Evolutionary conservation across 495 filamentous ascomycete species (phyloP).

Genomic region (Xylaria intraflava): DNA sequence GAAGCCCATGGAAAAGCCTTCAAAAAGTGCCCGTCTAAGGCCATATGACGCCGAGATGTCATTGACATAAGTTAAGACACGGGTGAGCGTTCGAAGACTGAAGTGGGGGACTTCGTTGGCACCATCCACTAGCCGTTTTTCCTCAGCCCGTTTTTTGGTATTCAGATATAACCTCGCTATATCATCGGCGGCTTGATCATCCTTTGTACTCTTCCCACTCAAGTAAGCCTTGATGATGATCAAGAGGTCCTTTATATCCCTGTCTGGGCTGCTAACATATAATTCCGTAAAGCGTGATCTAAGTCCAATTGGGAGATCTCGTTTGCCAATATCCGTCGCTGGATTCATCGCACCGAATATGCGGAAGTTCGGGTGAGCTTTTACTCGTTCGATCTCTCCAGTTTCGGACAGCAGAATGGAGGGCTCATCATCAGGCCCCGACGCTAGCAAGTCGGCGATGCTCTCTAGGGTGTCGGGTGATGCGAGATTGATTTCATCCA

Average conservation of each 20-base stretch:
- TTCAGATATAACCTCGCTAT: constrained; percentile 80
- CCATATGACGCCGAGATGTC: constrained; percentile 81
- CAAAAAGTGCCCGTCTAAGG: constrained; percentile 79
- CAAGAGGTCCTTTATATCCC: constrained; percentile 71
- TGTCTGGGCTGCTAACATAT: constrained; percentile 84
- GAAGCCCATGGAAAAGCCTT: constrained; percentile 99
- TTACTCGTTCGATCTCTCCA: constrained; percentile 79
- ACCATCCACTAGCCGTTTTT: constrained; percentile 83
- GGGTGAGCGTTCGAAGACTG: constrained; percentile 89
- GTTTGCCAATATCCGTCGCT: constrained; percentile 93
- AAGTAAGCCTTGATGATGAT: constrained; percentile 83
- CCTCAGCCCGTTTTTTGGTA: constrained; percentile 71
- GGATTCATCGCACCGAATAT: constrained; percentile 99
- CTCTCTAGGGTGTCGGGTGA: constrained; percentile 91
- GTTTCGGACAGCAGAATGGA: constrained; percentile 87
- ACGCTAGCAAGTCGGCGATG: constrained; percentile 75
- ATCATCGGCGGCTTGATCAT: constrained; percentile 62
- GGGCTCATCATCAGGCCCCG: constrained; percentile 56
- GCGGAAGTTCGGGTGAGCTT: constrained; percentile 86
- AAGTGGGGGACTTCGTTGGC: constrained; percentile 92
- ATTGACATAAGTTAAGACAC: constrained; percentile 76
- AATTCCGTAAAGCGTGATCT: constrained; percentile 88
- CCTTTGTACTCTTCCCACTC: constrained; percentile 55
- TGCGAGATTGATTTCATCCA: constrained; percentile 96
- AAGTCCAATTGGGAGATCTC: constrained; percentile 79